A percentile compares a stretch with the other conserved stretches of the same genome.
Evolutionary conservation across 768 basidiomycete species (phyloP).

Genomic region (Lanmaoa pseudosensibilis): DNA sequence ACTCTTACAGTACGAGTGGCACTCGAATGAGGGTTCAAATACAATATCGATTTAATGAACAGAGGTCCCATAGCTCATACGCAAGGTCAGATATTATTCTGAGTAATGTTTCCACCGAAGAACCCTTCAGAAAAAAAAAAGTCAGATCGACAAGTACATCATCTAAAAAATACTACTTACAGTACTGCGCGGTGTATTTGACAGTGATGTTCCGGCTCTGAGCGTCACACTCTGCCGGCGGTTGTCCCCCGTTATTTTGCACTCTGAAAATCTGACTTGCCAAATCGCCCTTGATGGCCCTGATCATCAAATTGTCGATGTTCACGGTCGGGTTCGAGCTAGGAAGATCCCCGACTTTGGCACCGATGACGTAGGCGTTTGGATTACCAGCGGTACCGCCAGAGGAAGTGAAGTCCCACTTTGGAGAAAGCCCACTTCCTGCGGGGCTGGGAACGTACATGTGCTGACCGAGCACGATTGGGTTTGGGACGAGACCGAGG

Average conservation of each 20-base stretch:
- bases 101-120: slow-evolving; percentile 1
- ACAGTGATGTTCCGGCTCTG: slow-evolving; percentile 45
- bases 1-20: no score
- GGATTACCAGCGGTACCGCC: slow-evolving; percentile 37
- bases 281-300: slow-evolving; percentile 45
- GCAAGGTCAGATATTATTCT: not conserved
- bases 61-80: not conserved
- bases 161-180: slow-evolving; percentile 33
- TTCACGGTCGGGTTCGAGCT: slow-evolving; percentile 44
- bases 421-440: slow-evolving; percentile 44
- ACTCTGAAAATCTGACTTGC: slow-evolving; percentile 53
- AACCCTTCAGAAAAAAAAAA: not conserved
- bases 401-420: slow-evolving; percentile 54
- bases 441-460: slow-evolving; percentile 54
- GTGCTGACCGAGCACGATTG: slow-evolving; percentile 47
- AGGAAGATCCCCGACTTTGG: slow-evolving; percentile 41
- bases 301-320: slow-evolving; percentile 58
- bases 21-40: not conserved
- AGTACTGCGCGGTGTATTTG: slow-evolving; percentile 54
- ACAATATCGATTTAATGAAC: not conserved
- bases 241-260: slow-evolving; percentile 53
- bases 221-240: slow-evolving; percentile 49
- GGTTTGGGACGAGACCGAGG: slow-evolving; percentile 8
- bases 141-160: not conserved
- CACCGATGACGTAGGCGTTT: slow-evolving; percentile 48